Base-by-base conservation (phyloP, 2,329 filamentous ascomycete genomes). In the Colletotrichum plurivorum region DNA sequence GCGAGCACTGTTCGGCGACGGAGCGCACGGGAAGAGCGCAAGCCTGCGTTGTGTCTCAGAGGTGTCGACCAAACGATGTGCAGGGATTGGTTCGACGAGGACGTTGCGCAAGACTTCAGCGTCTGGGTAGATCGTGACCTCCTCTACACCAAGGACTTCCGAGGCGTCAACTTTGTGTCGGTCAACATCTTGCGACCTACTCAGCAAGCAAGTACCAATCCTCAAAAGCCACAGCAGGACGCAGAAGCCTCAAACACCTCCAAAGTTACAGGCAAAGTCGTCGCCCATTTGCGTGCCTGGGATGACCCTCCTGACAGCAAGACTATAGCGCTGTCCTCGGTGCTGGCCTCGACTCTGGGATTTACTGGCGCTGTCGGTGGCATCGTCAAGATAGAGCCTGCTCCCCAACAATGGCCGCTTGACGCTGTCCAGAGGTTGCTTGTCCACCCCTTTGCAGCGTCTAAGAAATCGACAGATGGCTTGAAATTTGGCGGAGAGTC, bases 401-500 rank as follows among this genome's bases (percentile, higher is more conserved):
- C 95, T 1, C 90, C 93, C 15, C 83, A 87, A 48, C 93, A 92
- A 60, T 82, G 94, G n/a, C 85, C 90, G 6, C 89, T 90, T 67
- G 90, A 88, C 48, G 85, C 89, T 0, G 83, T 94, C 5, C 85
- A 87, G 64, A 83, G 89, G 5, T 81, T 98, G 67, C 95, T 93
- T 73, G 84, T 99, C 2, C 93, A 92, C 64, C 96, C 96, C 0
- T 98, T 98, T 75, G 86, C 89, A 3, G 82, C 86, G 1, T 80
- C 82, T 22, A 82, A 85, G 4, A 90, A 89, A 73, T 81, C 85
- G 46, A 87, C 85, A 43, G 87, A 91, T 53, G 92, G 92, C 0
- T 84, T 98, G 22, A 94, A 90, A 74, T 97, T 98, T 76, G 95
- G 95, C 5, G 94, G 94, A 15, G 94, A 97, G 74, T 93, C 94